Evolutionary conservation across 2,329 filamentous ascomycete species (phyloP).

Genomic region (Tolypocladium pustulatum): DNA sequence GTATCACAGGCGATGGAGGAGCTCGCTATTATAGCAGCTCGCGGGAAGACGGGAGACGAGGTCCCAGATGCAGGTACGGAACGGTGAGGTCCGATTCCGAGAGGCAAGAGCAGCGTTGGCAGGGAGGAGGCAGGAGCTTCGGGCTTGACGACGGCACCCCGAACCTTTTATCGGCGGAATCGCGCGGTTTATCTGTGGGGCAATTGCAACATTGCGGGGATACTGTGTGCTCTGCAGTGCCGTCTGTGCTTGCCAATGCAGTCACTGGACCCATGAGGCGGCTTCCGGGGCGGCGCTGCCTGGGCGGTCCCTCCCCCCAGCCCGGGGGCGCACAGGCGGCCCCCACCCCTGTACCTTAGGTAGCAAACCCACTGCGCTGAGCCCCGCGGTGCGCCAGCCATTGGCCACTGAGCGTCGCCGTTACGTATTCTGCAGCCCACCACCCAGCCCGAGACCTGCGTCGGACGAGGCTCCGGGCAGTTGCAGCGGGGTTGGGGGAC

Average conservation of each 20-base stretch:
- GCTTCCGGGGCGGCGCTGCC: background rate
- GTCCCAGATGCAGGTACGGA: background rate
- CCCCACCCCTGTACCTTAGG: background rate
- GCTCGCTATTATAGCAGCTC: too few species aligned
- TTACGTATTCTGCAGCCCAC: conserved; percentile 1
- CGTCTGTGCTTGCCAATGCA: background rate
- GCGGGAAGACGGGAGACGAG: background rate
- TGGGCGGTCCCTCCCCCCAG: background rate
- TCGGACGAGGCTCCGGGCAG: background rate
- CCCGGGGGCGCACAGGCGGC: background rate
- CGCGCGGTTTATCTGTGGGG: background rate
- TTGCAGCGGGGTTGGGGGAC: background rate
- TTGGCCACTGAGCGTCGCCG: background rate
- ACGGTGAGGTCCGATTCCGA: background rate
- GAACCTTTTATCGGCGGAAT: background rate
- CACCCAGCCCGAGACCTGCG: background rate
- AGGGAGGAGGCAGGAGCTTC: background rate
- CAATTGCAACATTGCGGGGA: background rate
- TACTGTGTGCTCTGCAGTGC: background rate
- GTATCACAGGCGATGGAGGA: too few species aligned
- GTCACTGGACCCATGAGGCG: background rate
- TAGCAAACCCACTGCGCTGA: background rate
- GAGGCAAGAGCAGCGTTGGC: background rate
- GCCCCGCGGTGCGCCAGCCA: background rate
- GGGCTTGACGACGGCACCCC: background rate